These are phyloP conservation scores for Paecilomyces niveus DNA, from an alignment of 2,329 filamentous ascomycete genomes.

Conservation along the genomic window DNA sequence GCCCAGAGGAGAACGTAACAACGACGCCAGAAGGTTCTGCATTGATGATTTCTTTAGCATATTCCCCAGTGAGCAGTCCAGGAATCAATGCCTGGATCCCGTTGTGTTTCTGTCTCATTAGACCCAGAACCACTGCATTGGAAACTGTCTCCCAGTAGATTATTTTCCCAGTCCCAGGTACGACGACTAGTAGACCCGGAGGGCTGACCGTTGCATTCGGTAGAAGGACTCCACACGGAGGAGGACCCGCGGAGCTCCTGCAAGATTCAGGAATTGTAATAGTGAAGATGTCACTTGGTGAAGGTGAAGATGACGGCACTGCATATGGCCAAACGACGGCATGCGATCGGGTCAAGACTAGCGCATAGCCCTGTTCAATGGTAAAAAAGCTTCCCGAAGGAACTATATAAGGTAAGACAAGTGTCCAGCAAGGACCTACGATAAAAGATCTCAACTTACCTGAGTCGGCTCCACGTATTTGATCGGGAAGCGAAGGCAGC, in stretches of 20 bases:
- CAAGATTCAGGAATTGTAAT: constrained; percentile 72
- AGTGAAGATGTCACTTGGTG: constrained; percentile 58
- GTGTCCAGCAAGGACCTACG: constrained; percentile 4
- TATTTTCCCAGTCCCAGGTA: constrained; percentile 75
- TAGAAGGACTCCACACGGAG: constrained; percentile 78
- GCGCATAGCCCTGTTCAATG: constrained; percentile 62
- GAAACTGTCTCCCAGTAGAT: constrained; percentile 96
- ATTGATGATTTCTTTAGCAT: constrained; percentile 67
- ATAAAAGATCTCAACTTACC: constrained; percentile 42
- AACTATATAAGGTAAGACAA: constrained; percentile 34
- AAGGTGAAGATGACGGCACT: constrained; percentile 23
- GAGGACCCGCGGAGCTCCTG: constrained; percentile 58
- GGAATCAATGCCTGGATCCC: constrained; percentile 69
- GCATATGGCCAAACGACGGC: constrained; percentile 90
- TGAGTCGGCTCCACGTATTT: constrained; percentile 59
- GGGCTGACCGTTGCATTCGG: constrained; percentile 71
- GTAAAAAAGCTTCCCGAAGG: constrained; percentile 60
- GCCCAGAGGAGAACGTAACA: constrained; percentile 74
- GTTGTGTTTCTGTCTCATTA: constrained; percentile 73
- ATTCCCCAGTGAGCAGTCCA: constrained; percentile 72
- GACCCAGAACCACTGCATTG: constrained; percentile 73
- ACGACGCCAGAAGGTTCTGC: constrained; percentile 85
- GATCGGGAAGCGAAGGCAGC: constrained; percentile 72
- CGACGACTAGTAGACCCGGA: constrained; percentile 78
- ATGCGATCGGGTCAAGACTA: constrained; percentile 72